Base-by-base conservation (phyloP, 768 basidiomycete genomes). In the Phanerodontia chrysosporium region DNA sequence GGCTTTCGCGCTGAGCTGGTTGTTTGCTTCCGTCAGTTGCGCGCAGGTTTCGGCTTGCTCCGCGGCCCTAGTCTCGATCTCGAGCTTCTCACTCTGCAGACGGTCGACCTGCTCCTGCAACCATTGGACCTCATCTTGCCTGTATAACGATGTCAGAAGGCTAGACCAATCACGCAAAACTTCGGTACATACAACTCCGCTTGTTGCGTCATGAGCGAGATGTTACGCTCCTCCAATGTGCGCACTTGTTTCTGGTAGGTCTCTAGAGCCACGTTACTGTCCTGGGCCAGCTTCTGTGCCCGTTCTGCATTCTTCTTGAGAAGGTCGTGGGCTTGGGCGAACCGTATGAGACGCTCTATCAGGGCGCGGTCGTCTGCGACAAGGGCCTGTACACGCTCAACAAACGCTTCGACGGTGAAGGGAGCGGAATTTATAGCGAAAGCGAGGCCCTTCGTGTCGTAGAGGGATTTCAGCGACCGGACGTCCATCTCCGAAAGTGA, bases 271-370 rank as follows among this genome's bases (percentile, higher is more conserved):
- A 68, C 71, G 59, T 83, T 86, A 42, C 88, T 90, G 52, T 95
- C 94, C 70, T 89, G 86, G 3, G 92, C 90, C 28, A 96, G 80
- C 72, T 92, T 93, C 78, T 95, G 90, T 22, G 92, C 94, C 51
- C 92, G 80, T 67, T 93, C 92, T 21, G 93, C 92, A 67, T 94
- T 95, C 75, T 87, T 90, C 80, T 94, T 96, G 61, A 96, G 80
- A 63, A 95, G 68, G 64, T 96, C 94, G 59, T 95, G 89, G 51
- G 93, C 91, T 71, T 92, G 87, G 1, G 91, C 94, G 65, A 93
- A 90, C 25, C 92, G 84, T 52, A 92, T 76, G 39, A 95, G 75
- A 30, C 94, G 82, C 71, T 93, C 90, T 61, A 95, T 92, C 60
- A 98, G 73, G 21, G 89, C 80, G 25, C 85, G 83, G 65, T 95